Percentiles rank a stretch among this genome's conserved stretches.
Evolutionary conservation across 306 rosid species (phyloP).

Genomic region (Ochetophila trinervis): DNA sequence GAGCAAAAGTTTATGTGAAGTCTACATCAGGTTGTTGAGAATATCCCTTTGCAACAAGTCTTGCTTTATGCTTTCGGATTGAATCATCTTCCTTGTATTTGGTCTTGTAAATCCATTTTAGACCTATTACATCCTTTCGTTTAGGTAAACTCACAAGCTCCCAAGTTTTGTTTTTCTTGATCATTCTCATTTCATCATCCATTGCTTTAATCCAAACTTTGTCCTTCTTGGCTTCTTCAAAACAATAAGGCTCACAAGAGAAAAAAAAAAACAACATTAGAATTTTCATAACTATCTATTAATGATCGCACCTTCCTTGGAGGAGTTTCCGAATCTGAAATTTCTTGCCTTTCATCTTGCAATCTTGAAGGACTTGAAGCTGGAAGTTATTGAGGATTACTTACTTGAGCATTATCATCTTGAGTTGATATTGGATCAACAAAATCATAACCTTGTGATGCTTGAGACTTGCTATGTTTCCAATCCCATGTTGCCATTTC

Average conservation of each 20-base stretch:
- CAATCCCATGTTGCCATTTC: background rate
- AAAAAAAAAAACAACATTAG: background rate
- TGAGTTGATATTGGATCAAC: too few species aligned
- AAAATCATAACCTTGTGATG: too few species aligned
- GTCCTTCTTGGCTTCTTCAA: background rate
- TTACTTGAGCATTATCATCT: too few species aligned
- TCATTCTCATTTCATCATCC: too few species aligned
- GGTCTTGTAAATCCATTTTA: background rate
- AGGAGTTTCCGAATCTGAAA: background rate
- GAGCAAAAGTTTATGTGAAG: constrained; percentile 1
- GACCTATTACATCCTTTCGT: too few species aligned
- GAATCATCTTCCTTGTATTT: background rate
- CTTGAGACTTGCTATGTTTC: background rate
- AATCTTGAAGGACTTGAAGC: background rate
- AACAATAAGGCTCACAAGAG: background rate
- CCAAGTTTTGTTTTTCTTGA: too few species aligned
- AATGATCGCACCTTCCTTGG: background rate
- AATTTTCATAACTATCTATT: background rate
- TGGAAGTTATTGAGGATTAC: background rate
- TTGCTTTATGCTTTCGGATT: too few species aligned
- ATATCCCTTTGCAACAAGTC: constrained; percentile 1
- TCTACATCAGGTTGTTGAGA: background rate
- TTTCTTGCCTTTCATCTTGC: background rate
- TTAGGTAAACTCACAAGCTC: too few species aligned
- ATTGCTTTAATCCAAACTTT: too few species aligned